Conservation (phyloP, 1,284 basidiomycete species). For the Trichosporon ovoides region DNA sequence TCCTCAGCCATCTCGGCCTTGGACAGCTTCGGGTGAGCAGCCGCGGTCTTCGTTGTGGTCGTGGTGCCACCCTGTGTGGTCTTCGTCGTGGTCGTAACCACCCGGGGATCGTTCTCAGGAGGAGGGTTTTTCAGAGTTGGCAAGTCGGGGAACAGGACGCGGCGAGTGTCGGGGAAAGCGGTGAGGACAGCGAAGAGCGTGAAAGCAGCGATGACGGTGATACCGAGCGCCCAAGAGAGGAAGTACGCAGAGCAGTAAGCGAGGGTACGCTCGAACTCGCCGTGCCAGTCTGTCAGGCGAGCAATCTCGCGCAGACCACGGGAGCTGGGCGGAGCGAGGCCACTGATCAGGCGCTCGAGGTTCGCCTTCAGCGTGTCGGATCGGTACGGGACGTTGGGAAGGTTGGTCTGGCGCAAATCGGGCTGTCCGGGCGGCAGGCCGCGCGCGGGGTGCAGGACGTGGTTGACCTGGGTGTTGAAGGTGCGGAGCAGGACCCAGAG, state of each 20-base stretch:
- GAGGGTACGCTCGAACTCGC: slow-evolving; percentile 51
- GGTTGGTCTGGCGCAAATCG: slow-evolving; percentile 22
- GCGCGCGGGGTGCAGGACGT: slow-evolving; percentile 43
- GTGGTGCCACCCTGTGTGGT: no score
- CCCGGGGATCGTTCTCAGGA: not conserved
- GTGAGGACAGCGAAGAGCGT: slow-evolving; percentile 51
- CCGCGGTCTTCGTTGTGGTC: no score
- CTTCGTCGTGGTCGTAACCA: not conserved
- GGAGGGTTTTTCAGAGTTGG: slow-evolving; percentile 42
- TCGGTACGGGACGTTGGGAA: slow-evolving; percentile 36
- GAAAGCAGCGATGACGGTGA: slow-evolving; percentile 48
- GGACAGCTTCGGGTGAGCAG: slow-evolving; percentile 32
- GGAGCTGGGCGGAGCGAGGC: slow-evolving; percentile 51
- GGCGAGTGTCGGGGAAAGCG: slow-evolving; percentile 51
- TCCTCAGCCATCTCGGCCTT: slow-evolving; percentile 50
- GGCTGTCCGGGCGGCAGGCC: slow-evolving; percentile 44
- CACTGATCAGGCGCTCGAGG: slow-evolving; percentile 55
- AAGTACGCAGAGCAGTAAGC: slow-evolving; percentile 52
- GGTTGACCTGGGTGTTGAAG: slow-evolving; percentile 50
- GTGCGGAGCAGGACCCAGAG: slow-evolving; percentile 47
- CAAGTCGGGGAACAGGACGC: slow-evolving; percentile 53
- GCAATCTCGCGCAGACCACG: slow-evolving; percentile 53
- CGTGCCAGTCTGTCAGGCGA: slow-evolving; percentile 50
- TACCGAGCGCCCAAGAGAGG: slow-evolving; percentile 50
- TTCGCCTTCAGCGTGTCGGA: slow-evolving; percentile 51